Evolutionary conservation across 164 flowering plant species (phyloP), one percentile per base, ranked within the genome.

Genomic region (Magnolia kwangsiensis): DNA sequence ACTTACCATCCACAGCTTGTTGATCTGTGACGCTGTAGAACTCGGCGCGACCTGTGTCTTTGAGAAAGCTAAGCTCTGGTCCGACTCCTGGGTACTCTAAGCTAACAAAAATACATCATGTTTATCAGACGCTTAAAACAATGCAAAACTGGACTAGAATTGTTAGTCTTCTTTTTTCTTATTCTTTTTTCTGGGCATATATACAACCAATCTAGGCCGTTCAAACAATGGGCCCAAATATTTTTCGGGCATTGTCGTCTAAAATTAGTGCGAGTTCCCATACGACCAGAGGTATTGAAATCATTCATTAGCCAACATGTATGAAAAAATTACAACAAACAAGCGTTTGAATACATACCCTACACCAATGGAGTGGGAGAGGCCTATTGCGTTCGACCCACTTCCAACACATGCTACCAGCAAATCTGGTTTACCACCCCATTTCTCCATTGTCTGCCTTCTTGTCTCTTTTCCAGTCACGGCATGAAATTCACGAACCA

Each of bases 41-140:
- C 75, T 92, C 93, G 24, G 90, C 97, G 10, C 97, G 91, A 19
- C 92, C 88, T 13, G 75, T 51, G 70, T 92, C 95, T 75, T 90
- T 91, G 73, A 92, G 84, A 77, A 86, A 92, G 85, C 93, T 91
- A 76, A 88, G 95, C 86, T 92, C 92, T 8, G 97, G 97, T 51
- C 97, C 93, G 74, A 92, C 97, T 67, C 93, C 95, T 74, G 97
- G 93, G 78, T 91, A 92, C 79, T 92, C 93, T 84, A 92, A 81
- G 10, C 97, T 89, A 72, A 72, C n/a, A 37, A 37, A 31, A 55
- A 2, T 72, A 51, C 49, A 55, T 3, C 45, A 37, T 37, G 45
- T 37, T 37, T 37, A 37, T 37, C 45, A 37, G 5, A 37, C 45
- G 0, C 45, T 37, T 37, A 3, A 37, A 37, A 37, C 45, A 37